Base-by-base conservation (phyloP, 345 rosid species). In the Eucalyptus tenuipes region DNA sequence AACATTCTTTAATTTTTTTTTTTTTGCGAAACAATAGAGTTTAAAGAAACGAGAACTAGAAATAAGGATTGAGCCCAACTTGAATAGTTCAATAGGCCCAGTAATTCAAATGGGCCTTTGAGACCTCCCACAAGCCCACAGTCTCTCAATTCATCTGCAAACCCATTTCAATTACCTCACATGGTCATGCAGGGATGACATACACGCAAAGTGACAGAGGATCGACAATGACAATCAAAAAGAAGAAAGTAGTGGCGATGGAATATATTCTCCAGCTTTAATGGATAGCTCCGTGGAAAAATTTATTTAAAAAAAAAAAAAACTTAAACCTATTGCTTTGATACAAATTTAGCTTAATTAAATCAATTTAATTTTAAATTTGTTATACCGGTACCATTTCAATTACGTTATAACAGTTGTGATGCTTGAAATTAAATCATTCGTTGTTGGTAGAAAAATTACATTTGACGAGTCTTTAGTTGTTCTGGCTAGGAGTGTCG, bases 241-340 rank as follows among this genome's bases (percentile, higher is more conserved):
- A 10, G 45, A 37, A 20, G 47, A 20, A 75, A 42, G 24, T 18
- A 20, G 82, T 75, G 27, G 82, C 47, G 29, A 13, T 37, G 82
- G 27, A 10, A 71, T 75, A 20, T 20, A 20, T 75, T 40, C 47
- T 75, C 27, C 29, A 40, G 29, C 82, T 75, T 10, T 10, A 33
- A 37, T 17, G 13, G 45, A 37, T 18, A 37, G 81, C 45, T 12
- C 75, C 33, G 8, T 22, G 29, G 61, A 9, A 22, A 55, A 55
- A 2, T 8, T 0, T 4, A 7, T 42, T 6, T 6, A 24, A 22
- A 53, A 7, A 48, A 1, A 10, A 8, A 9, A 55, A 24, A 22
- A 55, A 7, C 6, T 55, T 55, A 9, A 55, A 24, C 1, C 3
- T 9, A 3, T 55, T 55, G 12, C 29, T 2, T 24, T 55, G 3